Base-by-base conservation (phyloP, 2,329 filamentous ascomycete species). In the Aspergillus sp. region DNA sequence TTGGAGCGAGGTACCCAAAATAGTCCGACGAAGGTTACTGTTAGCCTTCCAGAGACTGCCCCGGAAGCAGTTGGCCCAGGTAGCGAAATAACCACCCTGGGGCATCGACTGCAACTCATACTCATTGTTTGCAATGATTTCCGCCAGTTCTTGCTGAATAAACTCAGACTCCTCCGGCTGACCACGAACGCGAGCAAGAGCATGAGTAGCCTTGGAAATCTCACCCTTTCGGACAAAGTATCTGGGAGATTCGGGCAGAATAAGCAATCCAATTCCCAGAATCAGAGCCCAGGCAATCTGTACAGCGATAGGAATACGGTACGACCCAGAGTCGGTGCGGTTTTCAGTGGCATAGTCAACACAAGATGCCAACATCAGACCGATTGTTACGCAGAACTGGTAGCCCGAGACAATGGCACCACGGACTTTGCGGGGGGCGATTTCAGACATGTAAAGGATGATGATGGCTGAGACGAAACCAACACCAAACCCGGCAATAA, bases 61-160 rank as follows among this genome's bases (percentile, higher is more conserved):
- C 33, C 61, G 66, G 73, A 83, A 83, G 70, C 79, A 82, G 66
- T 79, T 78, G 45, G 70, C 61, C 89, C 89, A 94, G 60, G 76
- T 78, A 56, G 72, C 72, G 63, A 83, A 73, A 76, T 83, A 88
- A 57, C 78, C 77, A 53, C 73, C 74, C 53, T 76, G 67, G 50
- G 85, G 85, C 46, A 86, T 83, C 46, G 85, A 71, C 39, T 79
- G 58, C 56, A 83, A 75, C 75, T 95, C 90, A 64, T 91, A 90
- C 70, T 88, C 86, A 69, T 91, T 81, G 76, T 94, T 95, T 73
- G 88, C 89, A 47, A 93, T 77, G 53, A 95, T 88, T 72, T 95
- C 89, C 35, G 85, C 79, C 37, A 94, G 77, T 70, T 95, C 89
- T 49, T 80, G 72, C 70, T 85, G 81, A 68, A 95, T 83, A 66